phyloP scores from a whole-genome alignment of 2,329 filamentous ascomycete species.

The Leptographium flavum region DNA sequence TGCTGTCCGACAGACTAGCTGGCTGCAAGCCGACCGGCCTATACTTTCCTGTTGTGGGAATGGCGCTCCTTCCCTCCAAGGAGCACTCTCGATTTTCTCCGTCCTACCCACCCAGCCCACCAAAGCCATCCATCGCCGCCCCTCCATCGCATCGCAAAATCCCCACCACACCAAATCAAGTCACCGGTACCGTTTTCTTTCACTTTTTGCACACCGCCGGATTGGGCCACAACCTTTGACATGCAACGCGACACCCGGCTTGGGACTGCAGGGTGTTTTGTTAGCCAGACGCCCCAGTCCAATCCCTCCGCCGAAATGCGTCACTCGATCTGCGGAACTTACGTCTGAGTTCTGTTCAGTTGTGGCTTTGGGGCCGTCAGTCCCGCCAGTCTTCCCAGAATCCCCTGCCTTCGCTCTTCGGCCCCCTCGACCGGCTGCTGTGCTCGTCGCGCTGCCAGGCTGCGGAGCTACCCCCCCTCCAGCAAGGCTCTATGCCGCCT shows the following conservation, averaged over 20 bases:
- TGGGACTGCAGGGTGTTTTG: background rate
- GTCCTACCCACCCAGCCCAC: background rate
- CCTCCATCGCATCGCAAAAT: background rate
- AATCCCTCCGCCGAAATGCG: no score
- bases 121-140: background rate
- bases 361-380: no score
- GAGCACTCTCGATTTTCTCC: background rate
- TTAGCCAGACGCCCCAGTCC: background rate
- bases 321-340: no score
- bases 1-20: no score
- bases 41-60: background rate
- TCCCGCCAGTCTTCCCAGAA: no score
- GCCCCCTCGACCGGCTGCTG: no score
- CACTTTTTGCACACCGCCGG: constrained; percentile 7
- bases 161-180: background rate
- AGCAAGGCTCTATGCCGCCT: no score
- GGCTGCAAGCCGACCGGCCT: background rate
- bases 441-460: no score
- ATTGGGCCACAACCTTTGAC: constrained; percentile 1
- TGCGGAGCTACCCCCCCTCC: background rate
- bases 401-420: no score
- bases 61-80: background rate
- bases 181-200: background rate
- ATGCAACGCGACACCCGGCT: background rate
- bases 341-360: no score